Percentiles rank a stretch among this genome's conserved stretches.
Evolutionary conservation across 1,284 basidiomycete genomes (phyloP).

Genomic region (Pascua guehoae): DNA sequence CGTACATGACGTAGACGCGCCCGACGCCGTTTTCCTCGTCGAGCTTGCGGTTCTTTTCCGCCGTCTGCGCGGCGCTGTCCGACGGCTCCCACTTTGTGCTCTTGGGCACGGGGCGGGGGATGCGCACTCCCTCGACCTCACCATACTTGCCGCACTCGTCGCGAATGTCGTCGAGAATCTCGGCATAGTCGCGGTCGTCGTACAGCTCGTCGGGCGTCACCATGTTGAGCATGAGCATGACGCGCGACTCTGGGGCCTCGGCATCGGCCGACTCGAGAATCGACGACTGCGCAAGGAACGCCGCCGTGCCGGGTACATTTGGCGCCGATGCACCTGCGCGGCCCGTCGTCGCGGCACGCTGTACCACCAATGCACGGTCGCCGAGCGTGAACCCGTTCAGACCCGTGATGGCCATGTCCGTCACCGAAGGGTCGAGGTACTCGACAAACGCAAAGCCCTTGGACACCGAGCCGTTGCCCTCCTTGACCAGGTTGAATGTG

Average conservation of each 20-base stretch:
- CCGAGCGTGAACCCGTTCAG: constrained; percentile 97
- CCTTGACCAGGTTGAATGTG: constrained; percentile 96
- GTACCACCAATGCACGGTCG: constrained; percentile 93
- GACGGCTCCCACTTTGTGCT: constrained; percentile 73
- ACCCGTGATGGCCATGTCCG: constrained; percentile 92
- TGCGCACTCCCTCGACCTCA: constrained; percentile 74
- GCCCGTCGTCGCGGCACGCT: constrained; percentile 64
- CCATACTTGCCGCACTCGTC: constrained; percentile 87
- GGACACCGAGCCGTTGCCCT: constrained; percentile 70
- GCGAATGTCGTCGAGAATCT: constrained; percentile 90
- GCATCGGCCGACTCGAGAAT: constrained; percentile 62
- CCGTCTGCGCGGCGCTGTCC: constrained; percentile 56
- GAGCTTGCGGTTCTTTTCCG: constrained; percentile 55
- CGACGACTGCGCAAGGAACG: constrained; percentile 62
- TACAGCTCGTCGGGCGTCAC: constrained; percentile 88
- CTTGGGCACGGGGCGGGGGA: constrained; percentile 73
- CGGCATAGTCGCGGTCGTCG: constrained; percentile 87
- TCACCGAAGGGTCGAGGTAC: constrained; percentile 83
- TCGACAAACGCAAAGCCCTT: constrained; percentile 99
- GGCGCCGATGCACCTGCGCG: constrained; percentile 34
- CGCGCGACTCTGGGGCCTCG: constrained; percentile 60
- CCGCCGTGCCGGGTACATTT: constrained; percentile 37
- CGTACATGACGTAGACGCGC: constrained; percentile 86
- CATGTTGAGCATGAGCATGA: constrained; percentile 98
- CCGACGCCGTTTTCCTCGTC: constrained; percentile 90